Evolutionary conservation across 106 monocot species (phyloP), one percentile per base, ranked within the genome.

Genomic region (Dactylorhiza incarnata): DNA sequence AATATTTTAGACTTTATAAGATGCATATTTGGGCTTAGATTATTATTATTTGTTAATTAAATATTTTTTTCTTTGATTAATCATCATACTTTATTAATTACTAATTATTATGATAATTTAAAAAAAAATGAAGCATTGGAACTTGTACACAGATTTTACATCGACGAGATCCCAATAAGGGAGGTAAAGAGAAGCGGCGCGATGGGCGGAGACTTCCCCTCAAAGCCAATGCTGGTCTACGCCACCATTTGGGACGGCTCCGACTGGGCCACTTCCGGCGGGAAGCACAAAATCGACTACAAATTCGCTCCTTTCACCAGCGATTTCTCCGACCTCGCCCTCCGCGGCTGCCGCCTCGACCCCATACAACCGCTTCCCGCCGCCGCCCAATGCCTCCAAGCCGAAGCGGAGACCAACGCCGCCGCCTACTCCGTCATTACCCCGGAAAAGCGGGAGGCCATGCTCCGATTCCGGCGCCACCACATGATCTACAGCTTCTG

Each of bases 221-320:
- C 85, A 7, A 96, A 96, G 79, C 90, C 95, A 11, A 96, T 96
- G 95, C 90, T 90, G 0, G 59, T 96, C 56, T 93, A 96, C 72
- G 93, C 95, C 74, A 96, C 95, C 79, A 93, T 96, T 26, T 96
- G 95, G 95, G 95, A 96, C 53, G 95, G 89, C 0, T 96, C 95
- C 4, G 77, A 47, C 14, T 96, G 95, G 95, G 95, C 95, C 5
- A 93, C 95, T 9, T 81, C 85, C 29, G 95, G 95, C 10, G 95
- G 95, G 23, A 82, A 76, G 29, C 87, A 90, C 82, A 88, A 80
- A 70, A 83, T 90, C 37, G 78, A 91, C 78, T 96, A 96, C 82
- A 76, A 81, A 48, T 93, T 85, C 77, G 84, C 83, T 4, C 95
- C 95, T 11, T 96, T 93, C 77, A 82, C 78, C 9, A 82, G 93